A percentile compares a stretch with the other conserved stretches of the same genome.
phyloP scores from a whole-genome alignment of 1,139 yeast genomes.

The Suhomyces kunorum region DNA sequence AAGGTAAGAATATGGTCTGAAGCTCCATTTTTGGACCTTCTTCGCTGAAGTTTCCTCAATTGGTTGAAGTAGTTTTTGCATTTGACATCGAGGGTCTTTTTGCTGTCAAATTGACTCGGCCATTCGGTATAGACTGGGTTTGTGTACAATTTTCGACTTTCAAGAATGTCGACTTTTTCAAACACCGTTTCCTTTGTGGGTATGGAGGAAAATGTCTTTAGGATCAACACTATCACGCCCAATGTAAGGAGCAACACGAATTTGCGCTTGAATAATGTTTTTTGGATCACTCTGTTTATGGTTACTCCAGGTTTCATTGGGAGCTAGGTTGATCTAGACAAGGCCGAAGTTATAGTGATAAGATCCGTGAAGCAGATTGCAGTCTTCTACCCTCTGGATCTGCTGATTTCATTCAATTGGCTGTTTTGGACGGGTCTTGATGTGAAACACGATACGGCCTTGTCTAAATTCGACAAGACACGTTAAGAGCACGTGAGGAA shows the following conservation, averaged over 20 bases:
- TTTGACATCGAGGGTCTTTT: constrained; percentile 10
- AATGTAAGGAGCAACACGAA: background rate
- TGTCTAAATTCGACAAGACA: too few species aligned
- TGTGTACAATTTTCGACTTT: background rate
- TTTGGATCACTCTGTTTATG: background rate
- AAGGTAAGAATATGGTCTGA: constrained; percentile 16
- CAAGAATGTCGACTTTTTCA: constrained; percentile 1
- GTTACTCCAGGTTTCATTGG: too few species aligned
- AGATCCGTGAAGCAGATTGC: too few species aligned
- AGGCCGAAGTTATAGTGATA: too few species aligned
- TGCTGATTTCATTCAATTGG: background rate
- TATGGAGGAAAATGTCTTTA: background rate
- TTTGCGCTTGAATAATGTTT: background rate
- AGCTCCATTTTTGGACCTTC: background rate
- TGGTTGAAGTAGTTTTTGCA: constrained; percentile 18
- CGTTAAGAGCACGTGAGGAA: background rate
- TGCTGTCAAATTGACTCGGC: background rate
- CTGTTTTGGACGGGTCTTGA: background rate
- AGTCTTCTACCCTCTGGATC: too few species aligned
- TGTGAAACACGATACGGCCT: too few species aligned
- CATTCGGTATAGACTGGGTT: constrained; percentile 1
- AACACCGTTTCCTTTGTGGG: background rate
- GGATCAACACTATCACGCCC: background rate
- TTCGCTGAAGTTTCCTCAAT: constrained; percentile 2
- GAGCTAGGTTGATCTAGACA: too few species aligned